Base-by-base conservation (phyloP, 148 eudicot genomes). In the Cornus kousa region DNA sequence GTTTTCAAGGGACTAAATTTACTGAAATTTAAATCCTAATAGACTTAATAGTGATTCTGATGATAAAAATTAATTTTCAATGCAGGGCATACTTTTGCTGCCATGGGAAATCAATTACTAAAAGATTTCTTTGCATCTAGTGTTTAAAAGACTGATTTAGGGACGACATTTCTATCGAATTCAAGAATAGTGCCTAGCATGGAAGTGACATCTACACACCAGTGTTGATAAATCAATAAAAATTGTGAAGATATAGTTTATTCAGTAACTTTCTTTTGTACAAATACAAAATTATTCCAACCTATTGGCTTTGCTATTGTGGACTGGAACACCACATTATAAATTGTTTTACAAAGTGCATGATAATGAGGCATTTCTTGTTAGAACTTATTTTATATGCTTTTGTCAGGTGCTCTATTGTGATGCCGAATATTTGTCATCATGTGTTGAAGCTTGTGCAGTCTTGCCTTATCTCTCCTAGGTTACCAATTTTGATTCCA, bases 381-480 rank as follows among this genome's bases (percentile, higher is more conserved):
- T 3, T 57, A 24, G 14, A 43, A 14, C 23, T 64, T 66, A 75
- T 65, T 75, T 65, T 57, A 65, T 4, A 24, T 23, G 66, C 23
- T 37, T 39, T 10, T 65, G 3, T 64, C 20, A 62, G 66, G 66
- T 62, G 24, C 6, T 20, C 33, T n/a, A 7, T 23, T 28, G 14
- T 9, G 33, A 65, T 37, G 43, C 55, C 13, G 31, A 50, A 23
- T 5, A 6, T 11, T 64, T 75, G 20, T 59, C 28, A 13, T 84
- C 57, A 88, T 11, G 85, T 84, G 70, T 92, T 91, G 75, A 92
- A 94, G 20, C 85, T 73, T 22, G 92, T 84, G 84, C 97, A 92
- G 71, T 92, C 88, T 64, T 57, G 80, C 78, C 98, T 83, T 20
- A 94, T 84, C 80, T 94, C 88, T 73, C 98, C 97, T 81, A 87